Conservation (phyloP, 305 asterid species). For the Fraxinus floribunda region DNA sequence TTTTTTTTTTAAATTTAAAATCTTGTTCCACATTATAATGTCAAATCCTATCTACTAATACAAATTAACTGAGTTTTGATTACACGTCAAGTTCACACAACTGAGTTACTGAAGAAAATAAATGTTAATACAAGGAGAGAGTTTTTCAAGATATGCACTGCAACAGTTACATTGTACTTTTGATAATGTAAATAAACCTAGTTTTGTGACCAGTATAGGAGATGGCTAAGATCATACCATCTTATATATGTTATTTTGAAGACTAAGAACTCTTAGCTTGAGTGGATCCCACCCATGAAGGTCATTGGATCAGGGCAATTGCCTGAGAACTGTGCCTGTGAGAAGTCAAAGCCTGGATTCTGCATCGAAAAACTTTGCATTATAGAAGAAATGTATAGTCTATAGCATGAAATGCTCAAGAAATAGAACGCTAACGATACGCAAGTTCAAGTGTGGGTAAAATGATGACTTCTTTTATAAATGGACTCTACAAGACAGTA, state of each 20-base stretch:
- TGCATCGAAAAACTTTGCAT: constrained; percentile 26
- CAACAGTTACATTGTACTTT: not conserved
- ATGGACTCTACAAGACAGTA: not conserved
- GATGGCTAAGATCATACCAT: not conserved
- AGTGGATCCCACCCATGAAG: constrained; percentile 70
- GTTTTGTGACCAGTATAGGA: not conserved
- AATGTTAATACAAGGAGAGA: not conserved
- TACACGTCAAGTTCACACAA: not conserved
- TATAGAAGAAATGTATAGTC: not conserved
- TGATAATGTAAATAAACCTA: not conserved
- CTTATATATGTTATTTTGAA: not conserved
- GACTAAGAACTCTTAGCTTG: constrained; percentile 27
- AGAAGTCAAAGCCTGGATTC: constrained; percentile 81
- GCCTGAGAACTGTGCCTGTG: constrained; percentile 74
- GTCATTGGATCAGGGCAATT: constrained; percentile 71
- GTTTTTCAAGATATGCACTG: not conserved
- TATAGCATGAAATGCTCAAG: not conserved
- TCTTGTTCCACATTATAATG: too few relatives aligned
- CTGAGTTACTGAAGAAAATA: not conserved
- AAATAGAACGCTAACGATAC: not conserved
- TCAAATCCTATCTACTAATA: too few relatives aligned
- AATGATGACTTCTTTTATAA: not conserved
- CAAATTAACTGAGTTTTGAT: too few relatives aligned
- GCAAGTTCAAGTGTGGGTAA: not conserved
- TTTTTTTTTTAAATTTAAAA: too few relatives aligned